phyloP scores from a whole-genome alignment of 2,329 filamentous ascomycete genomes.

The Talaromyces amestolkiae region DNA sequence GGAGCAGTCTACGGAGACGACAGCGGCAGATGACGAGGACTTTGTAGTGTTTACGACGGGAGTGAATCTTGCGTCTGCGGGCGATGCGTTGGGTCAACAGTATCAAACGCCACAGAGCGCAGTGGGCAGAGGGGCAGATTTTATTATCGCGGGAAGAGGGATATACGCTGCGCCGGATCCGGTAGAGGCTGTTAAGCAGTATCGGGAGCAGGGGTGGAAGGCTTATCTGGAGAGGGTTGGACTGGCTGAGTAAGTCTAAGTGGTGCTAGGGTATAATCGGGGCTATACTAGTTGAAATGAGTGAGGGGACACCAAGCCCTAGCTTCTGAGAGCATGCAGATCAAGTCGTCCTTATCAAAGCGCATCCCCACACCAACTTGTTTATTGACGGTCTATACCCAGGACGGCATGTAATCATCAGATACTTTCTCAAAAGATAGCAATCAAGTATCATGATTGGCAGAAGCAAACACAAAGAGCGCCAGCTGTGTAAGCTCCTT shows the following conservation, averaged over 20 bases:
- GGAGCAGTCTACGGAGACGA: conserved; percentile 30
- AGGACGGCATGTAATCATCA: conserved; percentile 2
- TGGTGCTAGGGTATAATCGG: too few relatives aligned
- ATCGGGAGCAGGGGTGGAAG: conserved; percentile 47
- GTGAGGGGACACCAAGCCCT: background rate
- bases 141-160: conserved; percentile 49
- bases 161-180: conserved; percentile 48
- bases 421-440: background rate
- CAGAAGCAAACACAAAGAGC: background rate
- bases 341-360: background rate
- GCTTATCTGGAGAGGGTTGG: conserved; percentile 43
- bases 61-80: conserved; percentile 47
- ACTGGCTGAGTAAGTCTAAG: background rate
- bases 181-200: conserved; percentile 43
- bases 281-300: background rate
- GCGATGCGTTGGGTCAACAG: conserved; percentile 49
- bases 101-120: conserved; percentile 49
- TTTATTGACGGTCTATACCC: background rate
- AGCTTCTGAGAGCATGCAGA: background rate
- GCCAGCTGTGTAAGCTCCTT: background rate
- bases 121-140: conserved; percentile 47
- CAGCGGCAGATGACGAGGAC: conserved; percentile 38
- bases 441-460: background rate
- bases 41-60: conserved; percentile 51
- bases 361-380: background rate